Evolutionary conservation across 768 basidiomycete genomes (phyloP).

Genomic region (Russula emetica): DNA sequence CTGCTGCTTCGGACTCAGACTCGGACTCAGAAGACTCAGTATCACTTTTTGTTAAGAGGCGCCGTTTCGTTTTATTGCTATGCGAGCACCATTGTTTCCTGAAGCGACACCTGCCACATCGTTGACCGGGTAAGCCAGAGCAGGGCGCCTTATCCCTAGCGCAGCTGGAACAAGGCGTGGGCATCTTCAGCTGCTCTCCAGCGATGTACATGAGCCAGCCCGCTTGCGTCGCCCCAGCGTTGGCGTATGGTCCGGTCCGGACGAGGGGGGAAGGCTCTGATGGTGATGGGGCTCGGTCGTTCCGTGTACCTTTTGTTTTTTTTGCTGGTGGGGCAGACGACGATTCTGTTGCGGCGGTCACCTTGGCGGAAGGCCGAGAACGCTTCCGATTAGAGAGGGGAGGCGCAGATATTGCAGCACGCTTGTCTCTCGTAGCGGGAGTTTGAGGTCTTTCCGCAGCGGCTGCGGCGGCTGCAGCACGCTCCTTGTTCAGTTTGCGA

Average conservation of each 20-base stretch:
- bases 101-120: slow-evolving; percentile 21
- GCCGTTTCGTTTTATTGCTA: neutral
- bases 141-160: slow-evolving; percentile 3
- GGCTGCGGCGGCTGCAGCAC: neutral
- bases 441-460: neutral
- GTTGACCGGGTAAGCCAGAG: slow-evolving; percentile 19
- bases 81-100: slow-evolving; percentile 16
- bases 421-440: neutral
- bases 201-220: slow-evolving; percentile 22
- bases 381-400: slow-evolving; percentile 5
- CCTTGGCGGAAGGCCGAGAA: neutral
- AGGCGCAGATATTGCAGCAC: slow-evolving; percentile 1
- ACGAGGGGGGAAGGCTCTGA: neutral
- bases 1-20: neutral
- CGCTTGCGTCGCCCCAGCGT: slow-evolving; percentile 13
- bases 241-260: slow-evolving; percentile 15
- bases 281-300: neutral
- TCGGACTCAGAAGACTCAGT: neutral
- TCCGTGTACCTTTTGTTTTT: neutral
- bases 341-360: neutral
- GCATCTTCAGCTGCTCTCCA: slow-evolving; percentile 12
- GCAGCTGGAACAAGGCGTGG: slow-evolving; percentile 8
- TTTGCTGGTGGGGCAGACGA: slow-evolving; percentile 18
- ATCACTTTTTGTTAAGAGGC: neutral
- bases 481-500: slow-evolving; percentile 3